phyloP scores from a whole-genome alignment of 2,329 filamentous ascomycete genomes.

The Aspergillus texensis region DNA sequence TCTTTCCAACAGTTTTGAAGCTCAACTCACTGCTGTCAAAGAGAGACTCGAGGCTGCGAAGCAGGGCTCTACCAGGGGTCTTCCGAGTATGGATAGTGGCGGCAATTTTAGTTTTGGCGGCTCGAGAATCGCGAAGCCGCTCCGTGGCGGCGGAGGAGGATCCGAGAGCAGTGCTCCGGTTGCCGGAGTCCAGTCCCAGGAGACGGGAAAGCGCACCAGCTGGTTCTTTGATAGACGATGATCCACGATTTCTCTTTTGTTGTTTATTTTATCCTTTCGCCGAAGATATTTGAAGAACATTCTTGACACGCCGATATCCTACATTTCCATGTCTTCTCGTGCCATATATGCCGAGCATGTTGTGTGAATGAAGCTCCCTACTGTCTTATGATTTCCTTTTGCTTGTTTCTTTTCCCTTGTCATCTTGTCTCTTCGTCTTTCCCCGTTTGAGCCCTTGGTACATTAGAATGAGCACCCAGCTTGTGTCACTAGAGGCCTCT shows the following conservation, averaged over 20 bases:
- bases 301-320: slow-evolving; percentile 13
- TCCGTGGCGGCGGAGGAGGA: slow-evolving; percentile 54
- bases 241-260: slow-evolving; percentile 34
- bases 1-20: slow-evolving; percentile 74
- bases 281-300: slow-evolving; percentile 25
- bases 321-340: slow-evolving; percentile 3
- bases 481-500: slow-evolving; percentile 10
- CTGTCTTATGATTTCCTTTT: slow-evolving; percentile 8
- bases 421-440: slow-evolving; percentile 4
- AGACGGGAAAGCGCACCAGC: slow-evolving; percentile 67
- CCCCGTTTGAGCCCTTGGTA: slow-evolving; percentile 6
- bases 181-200: slow-evolving; percentile 66
- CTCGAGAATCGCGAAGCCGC: slow-evolving; percentile 65
- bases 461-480: slow-evolving; percentile 11
- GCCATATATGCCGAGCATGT: slow-evolving; percentile 8
- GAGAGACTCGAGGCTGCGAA: slow-evolving; percentile 96
- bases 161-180: slow-evolving; percentile 39
- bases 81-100: slow-evolving; percentile 66
- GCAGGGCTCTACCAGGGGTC: slow-evolving; percentile 81
- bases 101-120: slow-evolving; percentile 72
- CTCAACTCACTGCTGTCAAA: slow-evolving; percentile 94
- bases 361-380: slow-evolving; percentile 9
- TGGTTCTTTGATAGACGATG: slow-evolving; percentile 54
- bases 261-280: slow-evolving; percentile 28
- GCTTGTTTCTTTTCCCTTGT: slow-evolving; percentile 5